Percentiles rank a stretch among this genome's conserved stretches.
Conservation (phyloP, 2,329 filamentous ascomycete species). For the Trichoderma atroviride region DNA sequence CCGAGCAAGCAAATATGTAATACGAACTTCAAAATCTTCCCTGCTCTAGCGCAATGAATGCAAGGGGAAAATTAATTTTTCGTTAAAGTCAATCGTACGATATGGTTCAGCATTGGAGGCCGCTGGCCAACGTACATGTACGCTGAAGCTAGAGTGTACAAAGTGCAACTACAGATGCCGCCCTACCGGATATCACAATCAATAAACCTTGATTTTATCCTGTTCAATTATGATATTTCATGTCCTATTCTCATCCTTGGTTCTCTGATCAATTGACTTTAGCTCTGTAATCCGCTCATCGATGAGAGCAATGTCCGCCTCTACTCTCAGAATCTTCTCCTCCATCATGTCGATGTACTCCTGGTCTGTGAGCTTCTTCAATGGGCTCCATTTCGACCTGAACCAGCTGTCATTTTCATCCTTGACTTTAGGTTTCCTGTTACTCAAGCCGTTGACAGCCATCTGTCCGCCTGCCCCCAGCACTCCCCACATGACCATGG, state of each 20-base stretch:
- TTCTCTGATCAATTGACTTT: conserved; percentile 16
- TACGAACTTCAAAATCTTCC: background rate
- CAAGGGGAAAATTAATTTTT: background rate
- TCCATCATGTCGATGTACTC: conserved; percentile 72
- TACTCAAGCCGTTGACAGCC: conserved; percentile 40
- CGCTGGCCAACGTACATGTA: background rate
- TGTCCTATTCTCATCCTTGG: background rate
- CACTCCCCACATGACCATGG: conserved; percentile 52
- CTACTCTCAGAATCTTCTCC: conserved; percentile 70
- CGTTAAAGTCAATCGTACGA: background rate
- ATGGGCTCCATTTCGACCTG: conserved; percentile 70
- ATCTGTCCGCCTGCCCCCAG: conserved; percentile 46
- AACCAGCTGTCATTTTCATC: conserved; percentile 48
- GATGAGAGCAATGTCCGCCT: conserved; percentile 76
- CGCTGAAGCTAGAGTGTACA: background rate
- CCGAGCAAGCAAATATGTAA: background rate
- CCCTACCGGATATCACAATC: background rate
- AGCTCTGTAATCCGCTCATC: conserved; percentile 69
- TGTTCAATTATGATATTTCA: background rate
- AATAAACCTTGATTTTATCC: background rate
- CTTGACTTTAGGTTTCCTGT: conserved; percentile 35
- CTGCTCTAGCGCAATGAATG: background rate
- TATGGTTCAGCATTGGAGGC: background rate
- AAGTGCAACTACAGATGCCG: background rate
- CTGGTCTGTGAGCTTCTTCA: conserved; percentile 69